These are phyloP conservation scores for Suhomyces coccinellae DNA, from an alignment of 1,139 yeast species.

Conservation along the genomic window DNA sequence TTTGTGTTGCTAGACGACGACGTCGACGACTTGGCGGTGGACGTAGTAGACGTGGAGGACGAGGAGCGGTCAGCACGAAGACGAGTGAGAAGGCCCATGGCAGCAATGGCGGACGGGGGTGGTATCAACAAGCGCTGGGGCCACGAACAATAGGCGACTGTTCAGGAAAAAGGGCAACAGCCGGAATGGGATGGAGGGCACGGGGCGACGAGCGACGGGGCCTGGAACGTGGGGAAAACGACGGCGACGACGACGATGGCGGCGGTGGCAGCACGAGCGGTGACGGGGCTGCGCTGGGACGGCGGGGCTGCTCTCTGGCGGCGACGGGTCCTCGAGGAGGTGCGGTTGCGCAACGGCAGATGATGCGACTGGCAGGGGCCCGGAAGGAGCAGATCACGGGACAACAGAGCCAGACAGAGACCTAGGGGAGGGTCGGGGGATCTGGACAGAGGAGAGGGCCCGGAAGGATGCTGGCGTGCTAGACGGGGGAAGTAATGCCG, in stretches of 20 bases:
- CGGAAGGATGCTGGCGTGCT: too few relatives aligned
- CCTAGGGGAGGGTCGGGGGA: too few relatives aligned
- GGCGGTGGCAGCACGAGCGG: too few relatives aligned
- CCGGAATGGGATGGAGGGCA: neutral
- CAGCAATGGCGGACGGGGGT: neutral
- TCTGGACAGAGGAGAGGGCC: too few relatives aligned
- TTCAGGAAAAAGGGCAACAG: neutral
- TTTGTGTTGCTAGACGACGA: neutral
- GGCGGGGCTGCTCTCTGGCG: too few relatives aligned
- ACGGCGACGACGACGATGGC: too few relatives aligned
- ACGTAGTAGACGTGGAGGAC: constrained; percentile 4
- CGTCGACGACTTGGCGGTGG: constrained; percentile 4
- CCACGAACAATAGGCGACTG: neutral
- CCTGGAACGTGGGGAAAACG: too few relatives aligned
- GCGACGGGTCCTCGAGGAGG: neutral
- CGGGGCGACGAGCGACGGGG: neutral
- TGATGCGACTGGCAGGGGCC: too few relatives aligned
- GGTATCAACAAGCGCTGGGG: neutral
- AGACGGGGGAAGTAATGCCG: too few relatives aligned
- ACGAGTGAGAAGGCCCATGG: constrained; percentile 25
- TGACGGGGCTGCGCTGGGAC: too few relatives aligned
- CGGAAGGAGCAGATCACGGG: too few relatives aligned
- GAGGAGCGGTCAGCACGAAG: constrained; percentile 16
- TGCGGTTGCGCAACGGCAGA: neutral
- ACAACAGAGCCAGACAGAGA: too few relatives aligned